Base-by-base conservation (phyloP, 2,329 filamentous ascomycete genomes). In the Paraconiothyrium sp. region DNA sequence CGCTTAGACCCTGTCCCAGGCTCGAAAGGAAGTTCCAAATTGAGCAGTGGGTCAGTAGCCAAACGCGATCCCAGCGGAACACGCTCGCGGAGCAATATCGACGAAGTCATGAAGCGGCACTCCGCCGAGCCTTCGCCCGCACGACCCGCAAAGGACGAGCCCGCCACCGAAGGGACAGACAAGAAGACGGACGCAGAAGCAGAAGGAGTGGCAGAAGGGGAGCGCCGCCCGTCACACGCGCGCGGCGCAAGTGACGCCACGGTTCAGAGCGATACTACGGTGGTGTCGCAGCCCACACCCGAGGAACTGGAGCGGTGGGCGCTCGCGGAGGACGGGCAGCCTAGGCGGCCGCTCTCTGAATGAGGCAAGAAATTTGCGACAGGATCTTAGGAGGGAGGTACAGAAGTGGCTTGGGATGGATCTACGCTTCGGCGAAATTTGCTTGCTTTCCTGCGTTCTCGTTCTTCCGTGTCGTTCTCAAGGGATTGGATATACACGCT, bases 251-350 rank as follows among this genome's bases (percentile, higher is more conserved):
- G 76, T 62, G 73, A 78, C 59, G 67, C 62, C 2, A 76, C 75
- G 4, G 58, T 76, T 1, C 66, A 72, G 30, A 77, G 74, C 51
- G 73, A 77, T 11, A 75, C 65, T 51, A 78, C 76, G 43, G 76
- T 69, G 8, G 72, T 77, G 10, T 76, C 73, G n/a, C 67, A 76
- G 34, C 73, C 74, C 1, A 76, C 75, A 37, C 69, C 73, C 20
- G 75, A 77, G 51, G 73, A 78, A 43, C 47, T 73, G 46, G 69
- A 73, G 50, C 61, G 55, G 13, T 78, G 76, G 76, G 62, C 57
- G 14, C 35, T 43, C 52, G 48, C 57, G n/a, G 43, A 51, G 7
- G 60, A 61, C 30, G 62, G 61, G 43, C 64, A 47, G n/a, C 60
- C 66, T n/a, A 39, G 60, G 20, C 54, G 67, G 37, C 67, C 65